phyloP scores from a whole-genome alignment of 1,139 yeast species.

The Pichia sp. region DNA sequence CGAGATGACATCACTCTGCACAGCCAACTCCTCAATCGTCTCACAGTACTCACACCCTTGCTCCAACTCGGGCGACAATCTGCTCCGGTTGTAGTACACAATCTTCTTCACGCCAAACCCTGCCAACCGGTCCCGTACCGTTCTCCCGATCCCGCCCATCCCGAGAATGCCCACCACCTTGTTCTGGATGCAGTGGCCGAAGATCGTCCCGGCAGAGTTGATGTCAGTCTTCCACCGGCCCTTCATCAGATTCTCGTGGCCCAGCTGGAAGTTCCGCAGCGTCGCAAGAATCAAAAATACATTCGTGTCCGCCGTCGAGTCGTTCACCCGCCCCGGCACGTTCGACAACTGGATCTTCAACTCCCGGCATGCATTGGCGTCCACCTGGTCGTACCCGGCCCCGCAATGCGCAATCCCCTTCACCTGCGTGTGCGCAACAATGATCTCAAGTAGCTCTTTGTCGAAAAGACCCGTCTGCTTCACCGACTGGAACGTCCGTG shows the following conservation, averaged over 20 bases:
- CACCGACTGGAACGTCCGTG: constrained; percentile 34
- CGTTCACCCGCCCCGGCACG: constrained; percentile 67
- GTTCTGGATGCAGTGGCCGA: constrained; percentile 57
- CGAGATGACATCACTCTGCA: constrained; percentile 54
- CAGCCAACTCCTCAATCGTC: constrained; percentile 51
- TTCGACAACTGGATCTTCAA: constrained; percentile 60
- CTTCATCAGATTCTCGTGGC: constrained; percentile 43
- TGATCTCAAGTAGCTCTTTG: constrained; percentile 54
- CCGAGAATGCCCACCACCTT: constrained; percentile 69
- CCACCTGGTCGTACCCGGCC: constrained; percentile 90
- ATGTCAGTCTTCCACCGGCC: constrained; percentile 53
- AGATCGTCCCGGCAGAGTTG: constrained; percentile 42
- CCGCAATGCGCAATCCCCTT: constrained; percentile 73
- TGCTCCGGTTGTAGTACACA: constrained; percentile 59
- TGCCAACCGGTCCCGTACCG: constrained; percentile 58
- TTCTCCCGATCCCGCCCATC: constrained; percentile 78
- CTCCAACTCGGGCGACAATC: constrained; percentile 51
- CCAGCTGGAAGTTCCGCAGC: constrained; percentile 55
- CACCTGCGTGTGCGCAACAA: constrained; percentile 50
- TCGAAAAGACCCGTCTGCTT: constrained; percentile 68
- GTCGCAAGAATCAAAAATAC: constrained; percentile 61
- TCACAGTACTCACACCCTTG: constrained; percentile 47
- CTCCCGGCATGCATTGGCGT: constrained; percentile 47
- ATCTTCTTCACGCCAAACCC: constrained; percentile 63
- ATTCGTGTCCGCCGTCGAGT: constrained; percentile 79